Evolutionary conservation across 2,329 filamentous ascomycete species (phyloP), one percentile per base, ranked within the genome.

Genomic region (Moelleriella libera): DNA sequence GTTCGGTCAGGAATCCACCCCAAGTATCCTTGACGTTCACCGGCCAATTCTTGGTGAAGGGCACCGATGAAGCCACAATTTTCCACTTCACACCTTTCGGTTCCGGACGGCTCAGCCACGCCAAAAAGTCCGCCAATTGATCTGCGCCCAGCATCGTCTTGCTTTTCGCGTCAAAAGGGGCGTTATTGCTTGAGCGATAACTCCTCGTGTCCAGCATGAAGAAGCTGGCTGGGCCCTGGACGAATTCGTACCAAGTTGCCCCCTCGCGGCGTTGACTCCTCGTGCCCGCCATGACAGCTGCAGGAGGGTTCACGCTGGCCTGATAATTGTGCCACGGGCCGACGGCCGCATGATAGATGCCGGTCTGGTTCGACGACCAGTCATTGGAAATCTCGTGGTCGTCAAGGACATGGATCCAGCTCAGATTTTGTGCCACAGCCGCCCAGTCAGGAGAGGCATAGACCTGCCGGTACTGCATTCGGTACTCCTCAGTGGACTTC

Each of bases 361-460:
- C 45, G 30, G 40, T 47, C n/a, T 43, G 21, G 28, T 43, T 43
- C 8, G 42, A 43, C 2, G 42, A 50, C 49, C 48, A 97, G 65
- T 97, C 92, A 56, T 98, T 97, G 5, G 78, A 77, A 51, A 98
- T 96, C 61, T 98, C 92, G 58, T 98, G 92, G 61, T 98, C 92
- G 59, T 98, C 92, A 6, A 96, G 76, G 2, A 94, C 89, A 59
- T 98, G 92, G 43, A 97, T 87, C 92, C 92, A 98, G 56, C 89
- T 94, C n/a, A 97, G 70, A 48, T 88, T 82, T 54, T 83, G 74
- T 1, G 80, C 80, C 9, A 85, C 80, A 0, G 79, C 69, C 1
- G 77, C 71, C 92, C 92, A 98, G 53, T 95, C 90, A 0, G 90
- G 90, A 2, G 89, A 95, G 0, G 87, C 84, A 59, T 98, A 98